phyloP scores from a whole-genome alignment of 257 asterid genomes.

The Nicotiana noctiflora region DNA sequence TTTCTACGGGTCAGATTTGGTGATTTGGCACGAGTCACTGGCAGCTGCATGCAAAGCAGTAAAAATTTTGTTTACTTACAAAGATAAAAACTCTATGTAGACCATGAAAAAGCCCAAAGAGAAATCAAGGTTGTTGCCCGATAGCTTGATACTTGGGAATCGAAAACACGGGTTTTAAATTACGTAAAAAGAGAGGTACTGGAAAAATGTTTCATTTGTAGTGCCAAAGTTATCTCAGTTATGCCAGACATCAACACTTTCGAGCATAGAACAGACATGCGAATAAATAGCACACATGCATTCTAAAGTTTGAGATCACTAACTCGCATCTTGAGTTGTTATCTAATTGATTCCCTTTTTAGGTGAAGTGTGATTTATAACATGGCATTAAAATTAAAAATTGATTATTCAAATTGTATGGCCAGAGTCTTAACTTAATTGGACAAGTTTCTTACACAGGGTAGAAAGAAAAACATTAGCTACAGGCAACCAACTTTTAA shows the following conservation, averaged over 20 bases:
- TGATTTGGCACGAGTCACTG: conserved; percentile 94
- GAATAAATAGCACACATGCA: neutral
- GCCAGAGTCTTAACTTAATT: neutral
- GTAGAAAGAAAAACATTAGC: neutral
- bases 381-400: neutral
- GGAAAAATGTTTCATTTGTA: neutral
- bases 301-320: neutral
- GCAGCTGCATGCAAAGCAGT: conserved; percentile 47
- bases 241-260: neutral
- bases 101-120: neutral
- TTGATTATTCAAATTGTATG: neutral
- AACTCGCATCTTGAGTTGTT: neutral
- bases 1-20: conserved; percentile 78
- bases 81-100: neutral
- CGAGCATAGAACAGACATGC: neutral
- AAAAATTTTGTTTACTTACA: conserved; percentile 4
- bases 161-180: neutral
- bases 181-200: neutral
- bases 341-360: neutral
- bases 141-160: neutral
- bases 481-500: neutral
- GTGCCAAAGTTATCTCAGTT: neutral
- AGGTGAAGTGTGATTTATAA: neutral
- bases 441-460: neutral
- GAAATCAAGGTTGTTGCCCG: neutral